phyloP scores from a whole-genome alignment of 148 eudicot species.

The Rhododendron simsii region DNA sequence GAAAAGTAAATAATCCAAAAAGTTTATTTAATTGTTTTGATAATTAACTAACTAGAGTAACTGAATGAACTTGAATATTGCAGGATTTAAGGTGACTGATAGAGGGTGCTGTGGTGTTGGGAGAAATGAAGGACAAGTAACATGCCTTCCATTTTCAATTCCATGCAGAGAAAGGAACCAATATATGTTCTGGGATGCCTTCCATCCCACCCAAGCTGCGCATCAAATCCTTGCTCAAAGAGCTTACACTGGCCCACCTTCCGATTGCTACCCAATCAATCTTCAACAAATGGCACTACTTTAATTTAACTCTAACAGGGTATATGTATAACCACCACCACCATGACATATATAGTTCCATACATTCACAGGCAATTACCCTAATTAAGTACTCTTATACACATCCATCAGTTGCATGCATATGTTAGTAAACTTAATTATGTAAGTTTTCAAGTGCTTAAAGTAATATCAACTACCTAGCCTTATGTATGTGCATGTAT shows the following conservation, averaged over 20 bases:
- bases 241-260: conserved; percentile 52
- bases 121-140: conserved; percentile 55
- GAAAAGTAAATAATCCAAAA: too few species aligned
- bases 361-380: too few species aligned
- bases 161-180: conserved; percentile 64
- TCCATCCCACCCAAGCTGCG: conserved; percentile 68
- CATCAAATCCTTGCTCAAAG: conserved; percentile 45
- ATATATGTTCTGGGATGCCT: conserved; percentile 82
- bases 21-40: too few species aligned
- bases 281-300: conserved; percentile 40
- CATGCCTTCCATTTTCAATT: conserved; percentile 64
- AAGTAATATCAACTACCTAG: background rate
- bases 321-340: too few species aligned
- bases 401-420: too few species aligned
- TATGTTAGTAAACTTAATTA: too few species aligned
- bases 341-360: too few species aligned
- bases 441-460: background rate
- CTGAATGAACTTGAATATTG: background rate
- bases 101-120: conserved; percentile 78
- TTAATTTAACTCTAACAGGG: background rate
- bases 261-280: conserved; percentile 49
- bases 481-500: background rate
- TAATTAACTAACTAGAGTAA: background rate
- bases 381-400: too few species aligned
- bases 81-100: conserved; percentile 64